phyloP scores from a whole-genome alignment of 2,329 filamentous ascomycete genomes.

The Colletotrichum scovillei region DNA sequence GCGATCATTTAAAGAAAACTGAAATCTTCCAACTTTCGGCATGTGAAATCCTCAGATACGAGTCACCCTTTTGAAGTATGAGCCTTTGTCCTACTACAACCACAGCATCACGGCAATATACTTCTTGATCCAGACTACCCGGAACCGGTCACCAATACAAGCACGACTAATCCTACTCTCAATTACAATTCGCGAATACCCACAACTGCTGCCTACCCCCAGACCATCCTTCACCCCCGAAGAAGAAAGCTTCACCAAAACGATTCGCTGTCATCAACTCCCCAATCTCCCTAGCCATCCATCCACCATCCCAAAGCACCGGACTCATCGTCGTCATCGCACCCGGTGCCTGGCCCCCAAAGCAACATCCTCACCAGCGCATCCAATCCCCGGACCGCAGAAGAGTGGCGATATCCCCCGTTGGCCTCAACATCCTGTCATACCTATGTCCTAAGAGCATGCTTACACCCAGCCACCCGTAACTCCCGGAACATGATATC shows the following conservation, averaged over 20 bases:
- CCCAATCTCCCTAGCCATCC: background rate
- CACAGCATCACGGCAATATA: no score
- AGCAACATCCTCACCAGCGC: background rate
- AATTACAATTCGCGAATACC: background rate
- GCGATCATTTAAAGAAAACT: background rate
- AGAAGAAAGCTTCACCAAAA: background rate
- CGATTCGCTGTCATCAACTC: background rate
- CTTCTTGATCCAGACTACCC: background rate
- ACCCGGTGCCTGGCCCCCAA: background rate
- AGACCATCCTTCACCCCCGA: background rate
- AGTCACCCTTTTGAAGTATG: background rate
- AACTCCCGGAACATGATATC: background rate
- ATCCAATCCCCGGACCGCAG: background rate
- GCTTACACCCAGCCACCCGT: background rate
- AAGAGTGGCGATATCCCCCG: background rate
- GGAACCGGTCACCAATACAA: background rate
- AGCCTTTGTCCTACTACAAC: no score
- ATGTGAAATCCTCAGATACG: background rate
- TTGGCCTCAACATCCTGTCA: no score
- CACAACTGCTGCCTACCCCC: background rate
- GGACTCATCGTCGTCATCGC: background rate
- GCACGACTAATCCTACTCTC: background rate
- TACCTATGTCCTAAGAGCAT: background rate
- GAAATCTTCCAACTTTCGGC: accelerated
- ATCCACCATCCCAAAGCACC: background rate